A percentile compares a stretch with the other conserved stretches of the same genome.
Conservation (phyloP, 768 basidiomycete genomes). For the Tricholoma terreum region DNA sequence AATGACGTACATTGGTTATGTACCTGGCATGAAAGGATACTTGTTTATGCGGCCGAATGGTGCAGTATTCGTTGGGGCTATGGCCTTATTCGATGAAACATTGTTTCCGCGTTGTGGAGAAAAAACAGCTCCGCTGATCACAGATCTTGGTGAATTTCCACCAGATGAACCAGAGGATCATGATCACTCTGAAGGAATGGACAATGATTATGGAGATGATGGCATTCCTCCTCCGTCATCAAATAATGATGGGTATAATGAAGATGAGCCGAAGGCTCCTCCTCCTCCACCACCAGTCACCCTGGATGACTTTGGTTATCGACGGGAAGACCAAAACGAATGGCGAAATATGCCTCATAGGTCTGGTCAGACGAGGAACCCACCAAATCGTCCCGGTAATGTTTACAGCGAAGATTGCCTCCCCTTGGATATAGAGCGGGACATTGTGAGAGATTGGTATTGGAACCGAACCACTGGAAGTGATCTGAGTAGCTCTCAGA, state of each 20-base stretch:
- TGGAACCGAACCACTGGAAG: background rate
- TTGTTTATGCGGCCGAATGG: background rate
- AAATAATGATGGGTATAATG: background rate
- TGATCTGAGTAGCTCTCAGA: background rate
- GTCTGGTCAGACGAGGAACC: background rate
- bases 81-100: conserved; percentile 5
- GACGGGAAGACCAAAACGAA: background rate
- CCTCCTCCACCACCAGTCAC: background rate
- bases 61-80: conserved; percentile 1
- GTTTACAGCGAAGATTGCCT: background rate
- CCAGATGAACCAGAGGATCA: background rate
- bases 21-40: background rate
- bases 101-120: conserved; percentile 3
- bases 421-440: background rate
- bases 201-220: background rate
- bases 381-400: background rate
- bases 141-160: background rate
- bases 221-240: background rate
- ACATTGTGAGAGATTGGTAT: background rate
- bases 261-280: background rate
- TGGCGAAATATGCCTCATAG: background rate
- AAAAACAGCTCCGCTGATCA: background rate
- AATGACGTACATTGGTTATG: background rate
- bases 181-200: background rate
- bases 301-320: background rate